Base-by-base conservation (phyloP, 2,329 filamentous ascomycete genomes). In the Penicillium sp. region DNA sequence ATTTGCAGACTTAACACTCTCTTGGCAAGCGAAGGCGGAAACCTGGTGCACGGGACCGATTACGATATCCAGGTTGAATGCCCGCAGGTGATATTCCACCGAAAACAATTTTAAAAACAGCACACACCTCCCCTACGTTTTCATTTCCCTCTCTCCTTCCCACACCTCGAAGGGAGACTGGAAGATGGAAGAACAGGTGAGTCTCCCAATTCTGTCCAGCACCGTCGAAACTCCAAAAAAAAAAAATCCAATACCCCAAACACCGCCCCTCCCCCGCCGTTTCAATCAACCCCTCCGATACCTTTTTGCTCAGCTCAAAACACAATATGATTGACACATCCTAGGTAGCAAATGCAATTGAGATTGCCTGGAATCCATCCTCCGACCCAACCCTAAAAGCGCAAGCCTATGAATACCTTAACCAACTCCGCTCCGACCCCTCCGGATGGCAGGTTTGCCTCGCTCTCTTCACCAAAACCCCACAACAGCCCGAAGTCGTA, bases 401-500 rank as follows among this genome's bases (percentile, higher is more conserved):
- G 59, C 92, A 96, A 79, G 92, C 93, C 54, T 79, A 78, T 63
- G 78, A 80, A 45, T 80, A 78, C 66, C 69, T 87, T 60, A 83
- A 82, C 74, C 91, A 92, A 72, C 82, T 97, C 61, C 87, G 92
- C 63, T 81, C 87, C 70, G 88, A 97, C 71, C 86, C 90, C 47
- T 87, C 90, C 69, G 92, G 89, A 75, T 96, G 93, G 91, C 92
- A 96, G 75, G 86, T 91, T 68, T 96, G 92, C 78, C 86, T 94
- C 53, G 79, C 84, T 36, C 87, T 99, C 66, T 97, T 97, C 78
- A 90, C 87, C 53, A 86, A 90, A 72, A 83, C 83, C 27, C 91
- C 91, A 48, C 86, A 85, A 60, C 80, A 87, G 50, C 87, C 89
- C 63, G 92, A 97, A 66, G 87, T 96, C 53, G 89, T 95, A 50